Percentiles rank a stretch among this genome's conserved stretches.
These are phyloP conservation scores for Coemansia sp. DNA, from an alignment of 192 early-diverging fungal species.

Conservation along the genomic window DNA sequence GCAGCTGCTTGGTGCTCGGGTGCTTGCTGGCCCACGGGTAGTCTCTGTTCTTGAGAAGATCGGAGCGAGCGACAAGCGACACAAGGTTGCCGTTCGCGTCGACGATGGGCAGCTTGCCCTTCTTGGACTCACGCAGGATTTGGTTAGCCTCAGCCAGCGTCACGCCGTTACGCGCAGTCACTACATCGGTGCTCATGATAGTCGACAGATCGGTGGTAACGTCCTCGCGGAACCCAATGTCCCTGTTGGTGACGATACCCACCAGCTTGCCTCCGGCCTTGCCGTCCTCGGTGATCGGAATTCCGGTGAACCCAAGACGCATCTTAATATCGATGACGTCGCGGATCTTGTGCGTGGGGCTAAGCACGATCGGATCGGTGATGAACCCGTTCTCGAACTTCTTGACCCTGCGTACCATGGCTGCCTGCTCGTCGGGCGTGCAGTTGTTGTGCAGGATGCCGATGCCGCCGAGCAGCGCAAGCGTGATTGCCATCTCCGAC, in stretches of 20 bases:
- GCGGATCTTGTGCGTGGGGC: slow-evolving; percentile 76
- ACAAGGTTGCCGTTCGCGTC: slow-evolving; percentile 80
- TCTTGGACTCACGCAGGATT: slow-evolving; percentile 84
- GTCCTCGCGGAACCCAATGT: slow-evolving; percentile 91
- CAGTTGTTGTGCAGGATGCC: slow-evolving; percentile 99
- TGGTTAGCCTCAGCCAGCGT: slow-evolving; percentile 88
- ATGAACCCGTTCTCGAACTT: slow-evolving; percentile 99
- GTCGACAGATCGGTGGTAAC: slow-evolving; percentile 61
- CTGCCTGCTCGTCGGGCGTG: slow-evolving; percentile 90
- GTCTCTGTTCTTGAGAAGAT: slow-evolving; percentile 96
- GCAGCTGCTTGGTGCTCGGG: slow-evolving; percentile 80
- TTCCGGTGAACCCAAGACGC: slow-evolving; percentile 89
- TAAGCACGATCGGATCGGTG: slow-evolving; percentile 86
- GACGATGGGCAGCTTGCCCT: slow-evolving; percentile 97
- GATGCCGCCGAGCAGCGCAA: slow-evolving; percentile 93
- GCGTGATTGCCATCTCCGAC: slow-evolving; percentile 96
- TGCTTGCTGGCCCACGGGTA: slow-evolving; percentile 91
- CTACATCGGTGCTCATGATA: slow-evolving; percentile 91
- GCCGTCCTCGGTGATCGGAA: slow-evolving; percentile 93
- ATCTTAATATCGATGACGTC: slow-evolving; percentile 88
- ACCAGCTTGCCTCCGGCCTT: slow-evolving; percentile 85
- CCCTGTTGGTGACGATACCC: slow-evolving; percentile 95
- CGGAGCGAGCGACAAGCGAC: slow-evolving; percentile 88
- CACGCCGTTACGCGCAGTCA: slow-evolving; percentile 82
- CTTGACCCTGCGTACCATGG: slow-evolving; percentile 98